Evolutionary conservation across 2,329 filamentous ascomycete genomes (phyloP).

Genomic region (Calonectria honghensis): DNA sequence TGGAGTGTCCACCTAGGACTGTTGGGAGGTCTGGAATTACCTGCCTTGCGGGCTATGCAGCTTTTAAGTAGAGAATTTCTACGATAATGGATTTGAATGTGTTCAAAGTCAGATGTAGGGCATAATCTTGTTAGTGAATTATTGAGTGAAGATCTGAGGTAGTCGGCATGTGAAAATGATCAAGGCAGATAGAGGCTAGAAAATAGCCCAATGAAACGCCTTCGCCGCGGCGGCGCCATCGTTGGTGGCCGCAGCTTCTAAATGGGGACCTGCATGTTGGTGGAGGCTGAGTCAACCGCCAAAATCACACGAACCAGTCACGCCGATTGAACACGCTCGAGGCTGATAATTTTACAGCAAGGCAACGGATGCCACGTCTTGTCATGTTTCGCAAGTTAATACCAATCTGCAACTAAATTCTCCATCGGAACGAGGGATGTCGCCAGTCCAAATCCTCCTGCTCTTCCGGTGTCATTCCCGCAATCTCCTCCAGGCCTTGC

Average conservation of each 20-base stretch:
- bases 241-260: not conserved
- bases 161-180: not conserved
- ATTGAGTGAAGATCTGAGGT: no score
- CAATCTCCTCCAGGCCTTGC: slow-evolving; percentile 4
- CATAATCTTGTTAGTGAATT: no score
- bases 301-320: not conserved
- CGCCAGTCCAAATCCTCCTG: slow-evolving; percentile 20
- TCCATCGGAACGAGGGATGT: slow-evolving; percentile 18
- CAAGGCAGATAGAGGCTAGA: not conserved
- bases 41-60: not conserved
- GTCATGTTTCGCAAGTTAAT: not conserved
- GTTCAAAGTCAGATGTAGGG: no score
- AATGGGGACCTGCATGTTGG: slow-evolving; percentile 4
- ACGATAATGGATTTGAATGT: no score
- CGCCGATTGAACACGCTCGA: not conserved
- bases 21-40: not conserved
- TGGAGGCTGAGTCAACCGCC: slow-evolving; percentile 2
- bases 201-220: not conserved
- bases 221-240: not conserved
- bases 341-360: not conserved
- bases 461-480: not conserved
- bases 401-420: not conserved
- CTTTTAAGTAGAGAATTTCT: no score
- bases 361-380: not conserved
- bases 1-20: not conserved